Evolutionary conservation across 148 eudicot genomes (phyloP), one percentile per base, ranked within the genome.

Genomic region (Chenopodium formosanum): DNA sequence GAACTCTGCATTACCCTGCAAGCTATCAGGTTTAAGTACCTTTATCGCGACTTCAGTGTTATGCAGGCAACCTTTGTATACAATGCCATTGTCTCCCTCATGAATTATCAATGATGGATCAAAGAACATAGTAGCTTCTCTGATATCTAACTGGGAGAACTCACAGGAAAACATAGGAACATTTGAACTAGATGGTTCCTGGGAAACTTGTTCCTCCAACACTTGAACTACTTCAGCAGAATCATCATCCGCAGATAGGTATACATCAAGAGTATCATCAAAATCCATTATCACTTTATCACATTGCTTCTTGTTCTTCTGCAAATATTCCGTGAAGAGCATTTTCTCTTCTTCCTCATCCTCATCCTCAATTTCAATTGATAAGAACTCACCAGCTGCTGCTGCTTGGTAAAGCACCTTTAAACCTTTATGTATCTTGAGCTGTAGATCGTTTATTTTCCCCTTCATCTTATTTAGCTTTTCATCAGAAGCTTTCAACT

Each of bases 1-100:
- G 83, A 89, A 95, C 76, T 92, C 94, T 19, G 79, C 68, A 70
- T 88, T 91, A 32, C 92, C 96, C 79, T 91, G 96, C 84, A 62
- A 44, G 84, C 90, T 90, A 77, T 86, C 53, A 50, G 53, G 86
- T 72, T 88, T 82, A 29, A 82, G 88, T 84, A 88, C 84, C 86
- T 92, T 93, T 83, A 95, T 86, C 50, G 97, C 98, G 27, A 92
- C 93, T 87, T 87, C 86, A 79, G 97, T 90, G 58, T 91, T 89
- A 65, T 93, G 89, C 68, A 95, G 84, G 73, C 81, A 40, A 47
- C 92, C 97, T 86, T 76, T 86, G 76, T 90, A 95, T 48, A 91
- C 85, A 84, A 80, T 87, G 27, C 92, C 97, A 80, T 87, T 89
- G 78, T 91, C 92, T 68, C 97, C 97, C 89, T 92, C 93, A 40